Evolutionary conservation across 1,284 basidiomycete species (phyloP).

Genomic region (Porodaedalea pini): DNA sequence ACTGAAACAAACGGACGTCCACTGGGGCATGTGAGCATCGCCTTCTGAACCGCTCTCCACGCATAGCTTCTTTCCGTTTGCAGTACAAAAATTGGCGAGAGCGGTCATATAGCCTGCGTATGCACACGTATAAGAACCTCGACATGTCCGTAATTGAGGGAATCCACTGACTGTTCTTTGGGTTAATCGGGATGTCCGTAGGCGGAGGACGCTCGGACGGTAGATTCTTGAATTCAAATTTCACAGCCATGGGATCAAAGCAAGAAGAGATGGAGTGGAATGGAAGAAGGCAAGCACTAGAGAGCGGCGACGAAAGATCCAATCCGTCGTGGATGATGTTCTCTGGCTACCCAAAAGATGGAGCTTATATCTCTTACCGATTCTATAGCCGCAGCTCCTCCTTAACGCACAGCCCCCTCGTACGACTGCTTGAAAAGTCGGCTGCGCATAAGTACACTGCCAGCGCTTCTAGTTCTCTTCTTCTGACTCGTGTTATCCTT

Average conservation of each 20-base stretch:
- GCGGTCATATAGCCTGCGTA: conserved; percentile 1
- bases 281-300: not conserved
- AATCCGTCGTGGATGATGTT: not conserved
- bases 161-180: not conserved
- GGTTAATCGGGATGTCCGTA: not conserved
- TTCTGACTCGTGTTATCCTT: too few species aligned
- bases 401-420: too few species aligned
- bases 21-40: not conserved
- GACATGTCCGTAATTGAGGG: not conserved
- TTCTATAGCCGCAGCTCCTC: too few species aligned
- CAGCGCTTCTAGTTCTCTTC: too few species aligned
- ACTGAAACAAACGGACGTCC: not conserved
- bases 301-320: not conserved
- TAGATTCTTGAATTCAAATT: conserved; percentile 7
- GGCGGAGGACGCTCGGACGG: not conserved
- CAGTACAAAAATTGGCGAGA: not conserved
- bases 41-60: not conserved
- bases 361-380: not conserved
- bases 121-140: not conserved
- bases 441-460: too few species aligned
- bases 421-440: too few species aligned
- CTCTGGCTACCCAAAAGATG: too few species aligned
- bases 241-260: not conserved
- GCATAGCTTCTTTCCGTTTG: not conserved
- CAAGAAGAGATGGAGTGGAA: not conserved